phyloP scores from a whole-genome alignment of 345 rosid species.

The Gossypium sturtianum region DNA sequence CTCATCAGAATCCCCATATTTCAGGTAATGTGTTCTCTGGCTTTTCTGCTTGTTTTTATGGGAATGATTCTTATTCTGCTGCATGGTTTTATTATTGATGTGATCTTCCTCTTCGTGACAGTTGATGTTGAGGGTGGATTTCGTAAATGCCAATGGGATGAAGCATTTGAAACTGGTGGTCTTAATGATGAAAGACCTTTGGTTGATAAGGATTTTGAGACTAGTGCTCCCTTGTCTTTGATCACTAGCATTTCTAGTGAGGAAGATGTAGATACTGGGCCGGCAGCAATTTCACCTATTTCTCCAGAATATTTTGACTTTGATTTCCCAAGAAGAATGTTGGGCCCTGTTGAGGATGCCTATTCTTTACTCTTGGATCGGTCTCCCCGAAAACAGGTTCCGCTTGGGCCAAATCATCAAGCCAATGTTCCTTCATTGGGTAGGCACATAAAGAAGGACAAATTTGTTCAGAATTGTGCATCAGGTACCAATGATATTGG shows the following conservation, averaged over 20 bases:
- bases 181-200: not conserved
- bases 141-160: constrained; percentile 17
- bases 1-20: constrained; percentile 7
- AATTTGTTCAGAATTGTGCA: not conserved
- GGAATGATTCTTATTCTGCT: not conserved
- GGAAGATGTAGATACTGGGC: constrained; percentile 28
- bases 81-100: not conserved
- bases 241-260: constrained; percentile 25
- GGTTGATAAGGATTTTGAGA: constrained; percentile 18
- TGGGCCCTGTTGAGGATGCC: constrained; percentile 27
- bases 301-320: constrained; percentile 39
- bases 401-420: constrained; percentile 52
- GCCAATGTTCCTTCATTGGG: constrained; percentile 49
- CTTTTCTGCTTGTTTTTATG: not conserved
- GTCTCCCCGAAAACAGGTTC: constrained; percentile 38
- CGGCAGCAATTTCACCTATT: constrained; percentile 17
- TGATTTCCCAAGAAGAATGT: constrained; percentile 21
- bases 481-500: constrained; percentile 9
- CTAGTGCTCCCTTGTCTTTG: constrained; percentile 11
- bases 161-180: constrained; percentile 8
- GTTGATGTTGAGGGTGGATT: constrained; percentile 4
- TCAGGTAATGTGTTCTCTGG: constrained; percentile 28
- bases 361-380: constrained; percentile 19
- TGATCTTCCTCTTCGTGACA: not conserved
- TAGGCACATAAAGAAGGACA: constrained; percentile 1